Evolutionary conservation across 1,284 basidiomycete genomes (phyloP), one percentile per base, ranked within the genome.

Genomic region (Retiboletus flavoniger): DNA sequence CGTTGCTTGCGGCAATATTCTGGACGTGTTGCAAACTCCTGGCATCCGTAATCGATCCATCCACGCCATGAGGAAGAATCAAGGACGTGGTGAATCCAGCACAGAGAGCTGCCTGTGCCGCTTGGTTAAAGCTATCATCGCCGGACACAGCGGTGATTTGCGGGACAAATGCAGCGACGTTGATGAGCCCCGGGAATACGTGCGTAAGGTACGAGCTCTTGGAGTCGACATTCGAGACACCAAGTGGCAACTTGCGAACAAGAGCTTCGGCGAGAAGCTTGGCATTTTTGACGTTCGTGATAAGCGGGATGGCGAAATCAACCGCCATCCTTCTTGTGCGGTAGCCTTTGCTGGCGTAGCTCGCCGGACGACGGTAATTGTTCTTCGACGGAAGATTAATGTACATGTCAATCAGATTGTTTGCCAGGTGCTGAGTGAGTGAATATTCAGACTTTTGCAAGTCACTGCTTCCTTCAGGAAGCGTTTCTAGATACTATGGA

Each of bases 341-440:
- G 74, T 99, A 99, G 11, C 96, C 97, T 74, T 97, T 96, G 71
- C 94, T 98, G 53, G 94, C 87, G 72, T 98, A 99, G 72, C 90
- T 96, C 14, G 95, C 95, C 9, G 96, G 96, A 44, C 97, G 91
- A 59, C 97, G 91, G 74, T 95, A 99, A 70, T 95, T 87, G 75
- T 99, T 99, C 78, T 95, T 98, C 43, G 95, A 98, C 2, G 97
- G 97, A 64, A 99, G 77, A 73, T 98, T 98, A 85, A 99, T 98
- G 75, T 98, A 99, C 83, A 99, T 91, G 74, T 98, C 95, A 70
- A 98, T 97, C 64, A 96, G 77, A 72, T 96, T 95, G 75, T 97
- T 96, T 49, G 92, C 94, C 55, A 98, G 76, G 75, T 98, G 95
- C 72, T 96, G 93, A 7, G 91, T 93, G 51, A 98, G 78, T 2